A percentile compares a stretch with the other conserved stretches of the same genome.
Evolutionary conservation across 768 basidiomycete species (phyloP).

Genomic region (Termitomyces bulborhizus): DNA sequence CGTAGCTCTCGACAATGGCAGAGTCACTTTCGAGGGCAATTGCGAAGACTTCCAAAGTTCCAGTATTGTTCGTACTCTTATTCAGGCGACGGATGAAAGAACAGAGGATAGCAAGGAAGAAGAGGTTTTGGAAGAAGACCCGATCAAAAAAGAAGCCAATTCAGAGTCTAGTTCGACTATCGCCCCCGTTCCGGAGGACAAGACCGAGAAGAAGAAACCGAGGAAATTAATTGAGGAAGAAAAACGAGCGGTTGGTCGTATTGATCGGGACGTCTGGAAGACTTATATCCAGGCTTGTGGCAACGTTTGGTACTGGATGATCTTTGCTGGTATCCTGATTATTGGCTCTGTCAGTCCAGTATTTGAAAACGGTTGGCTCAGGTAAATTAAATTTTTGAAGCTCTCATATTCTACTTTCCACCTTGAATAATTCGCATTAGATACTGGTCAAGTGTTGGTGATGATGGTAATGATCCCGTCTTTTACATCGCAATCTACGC

Average conservation of each 20-base stretch:
- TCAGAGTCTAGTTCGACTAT: slow-evolving; percentile 28
- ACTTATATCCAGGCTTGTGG: slow-evolving; percentile 50
- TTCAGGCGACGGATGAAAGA: slow-evolving; percentile 43
- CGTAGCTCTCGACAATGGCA: slow-evolving; percentile 78
- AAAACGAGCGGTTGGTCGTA: slow-evolving; percentile 68
- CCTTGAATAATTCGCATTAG: slow-evolving; percentile 19
- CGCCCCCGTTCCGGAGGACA: slow-evolving; percentile 18
- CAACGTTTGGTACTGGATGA: slow-evolving; percentile 46
- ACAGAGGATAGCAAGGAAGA: slow-evolving; percentile 31
- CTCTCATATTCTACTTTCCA: not conserved
- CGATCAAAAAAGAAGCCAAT: slow-evolving; percentile 2
- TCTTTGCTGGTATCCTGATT: slow-evolving; percentile 46
- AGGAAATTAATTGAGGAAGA: slow-evolving; percentile 86
- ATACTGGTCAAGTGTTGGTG: slow-evolving; percentile 49
- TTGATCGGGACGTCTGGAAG: slow-evolving; percentile 60
- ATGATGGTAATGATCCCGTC: slow-evolving; percentile 36
- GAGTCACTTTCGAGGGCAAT: slow-evolving; percentile 69
- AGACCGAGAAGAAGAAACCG: slow-evolving; percentile 49
- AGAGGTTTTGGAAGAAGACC: slow-evolving; percentile 23
- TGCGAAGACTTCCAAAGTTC: slow-evolving; percentile 61
- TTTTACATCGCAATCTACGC: slow-evolving; percentile 76
- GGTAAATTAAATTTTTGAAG: slow-evolving; percentile 29
- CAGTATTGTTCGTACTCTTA: slow-evolving; percentile 56
- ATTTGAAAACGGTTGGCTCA: slow-evolving; percentile 67
- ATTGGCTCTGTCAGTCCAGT: slow-evolving; percentile 62